Percentiles rank a stretch among this genome's conserved stretches.
Evolutionary conservation across 805 yeast genomes (phyloP).

Genomic region (Saturnispora mendoncae): DNA sequence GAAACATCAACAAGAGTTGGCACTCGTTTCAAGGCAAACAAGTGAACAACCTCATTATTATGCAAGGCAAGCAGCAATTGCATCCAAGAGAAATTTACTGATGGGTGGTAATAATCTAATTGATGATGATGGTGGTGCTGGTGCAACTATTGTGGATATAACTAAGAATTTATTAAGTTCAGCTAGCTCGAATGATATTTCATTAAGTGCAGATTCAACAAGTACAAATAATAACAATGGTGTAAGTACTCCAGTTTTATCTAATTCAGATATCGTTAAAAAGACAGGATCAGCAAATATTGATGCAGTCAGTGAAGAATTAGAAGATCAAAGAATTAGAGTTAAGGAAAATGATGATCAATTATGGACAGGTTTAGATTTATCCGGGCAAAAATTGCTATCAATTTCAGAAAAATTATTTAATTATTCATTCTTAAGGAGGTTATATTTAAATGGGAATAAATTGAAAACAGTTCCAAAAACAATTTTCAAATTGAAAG

Average conservation of each 20-base stretch:
- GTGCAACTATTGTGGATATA: constrained; percentile 31
- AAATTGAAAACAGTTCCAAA: constrained; percentile 60
- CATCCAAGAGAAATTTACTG: constrained; percentile 38
- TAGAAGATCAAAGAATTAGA: constrained; percentile 58
- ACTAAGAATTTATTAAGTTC: constrained; percentile 29
- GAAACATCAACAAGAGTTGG: constrained; percentile 74
- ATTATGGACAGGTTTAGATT: constrained; percentile 89
- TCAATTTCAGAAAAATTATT: constrained; percentile 65
- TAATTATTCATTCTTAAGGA: constrained; percentile 75
- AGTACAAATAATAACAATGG: constrained; percentile 24
- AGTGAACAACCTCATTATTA: constrained; percentile 68
- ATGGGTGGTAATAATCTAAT: constrained; percentile 28
- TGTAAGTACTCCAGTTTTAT: constrained; percentile 32
- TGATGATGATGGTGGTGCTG: constrained; percentile 10
- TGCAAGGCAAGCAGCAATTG: constrained; percentile 74
- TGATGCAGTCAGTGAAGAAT: constrained; percentile 44
- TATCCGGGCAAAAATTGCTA: constrained; percentile 79
- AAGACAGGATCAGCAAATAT: constrained; percentile 24
- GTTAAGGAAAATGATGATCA: constrained; percentile 58
- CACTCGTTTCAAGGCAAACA: constrained; percentile 53
- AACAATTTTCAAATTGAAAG: constrained; percentile 55
- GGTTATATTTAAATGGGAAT: constrained; percentile 82
- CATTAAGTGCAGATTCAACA: constrained; percentile 15
- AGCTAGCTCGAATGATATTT: neutral
- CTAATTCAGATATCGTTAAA: constrained; percentile 28